Evolutionary conservation across 345 rosid species (phyloP).

Genomic region (Turritis glabra): DNA sequence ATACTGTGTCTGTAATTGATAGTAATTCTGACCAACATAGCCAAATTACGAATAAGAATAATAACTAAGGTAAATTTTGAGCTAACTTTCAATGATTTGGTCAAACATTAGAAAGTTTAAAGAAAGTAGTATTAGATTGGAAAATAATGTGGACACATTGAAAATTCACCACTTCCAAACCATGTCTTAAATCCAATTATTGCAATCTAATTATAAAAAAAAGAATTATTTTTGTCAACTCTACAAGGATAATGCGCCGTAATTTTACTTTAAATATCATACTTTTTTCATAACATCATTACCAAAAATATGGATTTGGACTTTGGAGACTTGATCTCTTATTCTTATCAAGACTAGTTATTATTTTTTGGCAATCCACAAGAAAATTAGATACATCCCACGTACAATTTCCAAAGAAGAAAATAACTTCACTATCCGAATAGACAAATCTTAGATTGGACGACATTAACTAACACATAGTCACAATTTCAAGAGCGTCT

Average conservation of each 20-base stretch:
- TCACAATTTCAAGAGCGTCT: neutral
- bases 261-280: neutral
- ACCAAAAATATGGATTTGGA: neutral
- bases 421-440: neutral
- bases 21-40: neutral
- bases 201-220: constrained; percentile 2
- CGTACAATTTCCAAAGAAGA: no score
- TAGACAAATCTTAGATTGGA: neutral
- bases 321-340: neutral
- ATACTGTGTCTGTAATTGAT: neutral
- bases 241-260: constrained; percentile 11
- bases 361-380: neutral
- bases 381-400: no score
- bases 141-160: constrained; percentile 22
- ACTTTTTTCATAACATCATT: neutral
- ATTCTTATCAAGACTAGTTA: neutral
- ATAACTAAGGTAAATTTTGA: constrained; percentile 1
- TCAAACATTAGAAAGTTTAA: constrained; percentile 8
- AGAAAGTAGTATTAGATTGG: neutral
- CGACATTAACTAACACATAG: neutral
- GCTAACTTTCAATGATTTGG: constrained; percentile 32
- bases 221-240: constrained; percentile 13
- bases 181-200: constrained; percentile 23
- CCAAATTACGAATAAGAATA: neutral
- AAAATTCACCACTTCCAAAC: constrained; percentile 17